phyloP scores from a whole-genome alignment of 2,329 filamentous ascomycete species.

The Myriosclerotinia duriaeana region DNA sequence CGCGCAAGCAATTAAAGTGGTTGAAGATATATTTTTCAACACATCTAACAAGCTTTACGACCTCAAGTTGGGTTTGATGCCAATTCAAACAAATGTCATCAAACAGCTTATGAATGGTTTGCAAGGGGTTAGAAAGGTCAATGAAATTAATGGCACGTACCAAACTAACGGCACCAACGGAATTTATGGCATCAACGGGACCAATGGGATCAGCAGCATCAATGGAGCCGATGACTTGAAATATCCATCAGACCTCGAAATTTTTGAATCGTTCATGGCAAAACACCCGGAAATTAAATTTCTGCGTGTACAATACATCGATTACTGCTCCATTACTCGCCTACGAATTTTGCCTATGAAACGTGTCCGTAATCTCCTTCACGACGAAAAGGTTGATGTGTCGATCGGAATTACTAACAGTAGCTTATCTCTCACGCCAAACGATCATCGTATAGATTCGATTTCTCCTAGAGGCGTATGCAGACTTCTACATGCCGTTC shows the following conservation, averaged over 20 bases:
- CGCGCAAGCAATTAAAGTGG: conserved; percentile 61
- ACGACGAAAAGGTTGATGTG: conserved; percentile 40
- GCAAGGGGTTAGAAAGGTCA: background rate
- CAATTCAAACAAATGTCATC: background rate
- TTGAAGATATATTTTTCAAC: conserved; percentile 68
- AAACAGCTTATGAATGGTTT: background rate
- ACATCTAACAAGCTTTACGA: conserved; percentile 76
- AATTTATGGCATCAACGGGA: background rate
- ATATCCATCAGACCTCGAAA: conserved; percentile 33
- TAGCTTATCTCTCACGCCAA: conserved; percentile 65
- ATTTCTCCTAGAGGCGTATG: conserved; percentile 63
- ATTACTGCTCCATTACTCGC: conserved; percentile 70
- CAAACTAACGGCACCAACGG: background rate
- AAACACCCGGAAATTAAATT: conserved; percentile 58
- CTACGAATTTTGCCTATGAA: conserved; percentile 66
- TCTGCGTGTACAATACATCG: conserved; percentile 73
- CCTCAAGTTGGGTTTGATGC: conserved; percentile 50
- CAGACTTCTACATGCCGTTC: conserved; percentile 64
- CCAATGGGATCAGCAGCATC: background rate
- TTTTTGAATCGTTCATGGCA: conserved; percentile 46
- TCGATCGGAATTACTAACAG: conserved; percentile 62
- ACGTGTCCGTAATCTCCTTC: conserved; percentile 50
- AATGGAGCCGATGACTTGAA: background rate
- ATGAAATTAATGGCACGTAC: background rate
- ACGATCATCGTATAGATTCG: conserved; percentile 57